Evolutionary conservation across 768 basidiomycete species (phyloP), one percentile per base, ranked within the genome.

Genomic region (Boletus subcaerulescens): DNA sequence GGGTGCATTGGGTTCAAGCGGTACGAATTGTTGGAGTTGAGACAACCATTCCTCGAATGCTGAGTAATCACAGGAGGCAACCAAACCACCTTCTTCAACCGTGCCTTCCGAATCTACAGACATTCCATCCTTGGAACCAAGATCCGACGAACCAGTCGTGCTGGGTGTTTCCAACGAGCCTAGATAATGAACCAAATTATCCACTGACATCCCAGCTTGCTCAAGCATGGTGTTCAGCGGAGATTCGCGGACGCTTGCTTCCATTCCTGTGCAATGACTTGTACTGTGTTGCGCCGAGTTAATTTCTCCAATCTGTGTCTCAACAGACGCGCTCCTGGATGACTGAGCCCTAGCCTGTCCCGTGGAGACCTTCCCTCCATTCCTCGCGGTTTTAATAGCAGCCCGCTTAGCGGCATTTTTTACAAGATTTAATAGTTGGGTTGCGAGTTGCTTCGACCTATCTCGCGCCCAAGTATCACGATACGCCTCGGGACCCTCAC

Each of bases 401-500:
- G 86, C 87, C 64, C 82, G 87, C 52, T 74, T 74, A 15, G 80
- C 76, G 6, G 87, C 87, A 47, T 67, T 71, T 61, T 84, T 84
- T 53, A 89, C 78, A 12, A 89, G 70, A 20, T 73, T 72, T 15
- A 85, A 72, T 33, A 91, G 73, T 63, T 91, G 83, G 3, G 76
- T 71, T 15, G 88, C 74, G 33, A 91, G 72, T 60, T 80, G 81
- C 56, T 80, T 82, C 6, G 81, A 79, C 29, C 89, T 80, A 35
- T 86, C 79, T 44, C 71, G 77, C 57, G 84, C 80, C 90, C 89
- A 91, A 26, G 74, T 84, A 48, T 74, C 66, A 10, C 71, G 76
- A 67, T 91, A 91, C n/a, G 76, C 74, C 17, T 77, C 65, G 3
- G 90, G 87, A 2, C 86, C 90, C 60, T 92, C 85, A 29, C 87